These are phyloP conservation scores for Capsicum chinense DNA, from an alignment of 257 asterid species.

Conservation along the genomic window DNA sequence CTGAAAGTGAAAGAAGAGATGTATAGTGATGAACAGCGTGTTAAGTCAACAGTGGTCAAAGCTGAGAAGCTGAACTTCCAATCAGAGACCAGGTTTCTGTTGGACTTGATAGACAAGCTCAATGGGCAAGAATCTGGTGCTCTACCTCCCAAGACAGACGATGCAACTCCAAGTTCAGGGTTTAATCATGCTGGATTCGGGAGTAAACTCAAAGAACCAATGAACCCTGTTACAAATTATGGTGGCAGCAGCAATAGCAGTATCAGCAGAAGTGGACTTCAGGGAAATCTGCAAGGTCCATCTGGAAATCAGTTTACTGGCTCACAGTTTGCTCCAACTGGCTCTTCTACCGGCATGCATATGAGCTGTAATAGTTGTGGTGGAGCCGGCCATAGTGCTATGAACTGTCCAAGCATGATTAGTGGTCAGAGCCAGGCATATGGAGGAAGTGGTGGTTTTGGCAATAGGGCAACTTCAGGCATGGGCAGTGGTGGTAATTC, in stretches of 20 bases:
- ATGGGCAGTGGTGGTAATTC: constrained; percentile 48
- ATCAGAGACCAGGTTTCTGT: constrained; percentile 58
- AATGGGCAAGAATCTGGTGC: constrained; percentile 48
- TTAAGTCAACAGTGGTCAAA: constrained; percentile 78
- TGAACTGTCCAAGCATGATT: constrained; percentile 71
- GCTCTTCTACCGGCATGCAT: constrained; percentile 43
- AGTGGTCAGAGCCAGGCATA: constrained; percentile 66
- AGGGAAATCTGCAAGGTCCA: constrained; percentile 47
- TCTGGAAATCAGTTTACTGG: constrained; percentile 63
- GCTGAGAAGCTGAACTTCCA: constrained; percentile 63
- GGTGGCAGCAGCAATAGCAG: constrained; percentile 43
- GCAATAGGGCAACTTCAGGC: constrained; percentile 42
- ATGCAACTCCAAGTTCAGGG: constrained; percentile 42
- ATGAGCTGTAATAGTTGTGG: constrained; percentile 78
- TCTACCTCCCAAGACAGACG: constrained; percentile 48
- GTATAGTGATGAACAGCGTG: constrained; percentile 79
- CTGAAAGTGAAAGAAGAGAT: constrained; percentile 88
- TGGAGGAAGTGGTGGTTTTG: constrained; percentile 55
- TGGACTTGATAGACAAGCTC: constrained; percentile 56
- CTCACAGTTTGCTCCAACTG: constrained; percentile 48
- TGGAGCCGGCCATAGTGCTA: constrained; percentile 69
- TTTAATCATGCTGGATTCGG: constrained; percentile 44
- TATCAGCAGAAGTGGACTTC: constrained; percentile 39
- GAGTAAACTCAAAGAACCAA: constrained; percentile 42
- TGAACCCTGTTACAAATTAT: constrained; percentile 39